These are phyloP conservation scores for Pilatotrama ljubarskyi DNA, from an alignment of 768 basidiomycete species.

Conservation along the genomic window DNA sequence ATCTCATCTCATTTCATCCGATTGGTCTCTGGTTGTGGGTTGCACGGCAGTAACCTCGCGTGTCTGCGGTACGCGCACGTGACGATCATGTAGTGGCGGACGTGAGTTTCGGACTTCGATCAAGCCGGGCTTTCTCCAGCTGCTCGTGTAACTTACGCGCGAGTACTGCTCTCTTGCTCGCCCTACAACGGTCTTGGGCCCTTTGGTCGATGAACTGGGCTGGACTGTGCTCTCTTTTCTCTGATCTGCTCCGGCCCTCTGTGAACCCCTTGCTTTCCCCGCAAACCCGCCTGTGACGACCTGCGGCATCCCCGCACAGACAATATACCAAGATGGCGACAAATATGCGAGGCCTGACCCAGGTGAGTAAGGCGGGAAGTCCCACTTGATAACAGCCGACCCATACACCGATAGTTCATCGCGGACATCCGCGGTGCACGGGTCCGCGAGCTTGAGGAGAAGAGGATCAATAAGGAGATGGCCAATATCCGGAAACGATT, in stretches of 20 bases:
- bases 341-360: conserved; percentile 89
- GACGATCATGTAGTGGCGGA: background rate
- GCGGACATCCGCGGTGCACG: conserved; percentile 97
- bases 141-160: background rate
- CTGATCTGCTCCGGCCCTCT: background rate
- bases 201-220: conserved; percentile 11
- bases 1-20: background rate
- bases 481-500: conserved; percentile 99
- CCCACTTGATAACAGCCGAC: background rate
- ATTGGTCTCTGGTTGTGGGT: too few relatives aligned
- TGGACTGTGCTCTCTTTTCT: background rate
- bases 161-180: background rate
- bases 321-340: conserved; percentile 65
- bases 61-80: background rate
- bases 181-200: background rate
- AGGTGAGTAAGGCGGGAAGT: conserved; percentile 50
- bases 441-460: conserved; percentile 96
- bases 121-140: background rate
- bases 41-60: background rate
- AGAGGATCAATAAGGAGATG: conserved; percentile 99
- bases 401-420: conserved; percentile 71
- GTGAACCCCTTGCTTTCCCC: background rate
- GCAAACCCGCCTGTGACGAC: background rate
- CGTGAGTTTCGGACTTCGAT: background rate
- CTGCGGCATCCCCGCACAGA: conserved; percentile 6